Base-by-base conservation (phyloP, 495 filamentous ascomycete genomes). In the Acidiella bohemica region DNA sequence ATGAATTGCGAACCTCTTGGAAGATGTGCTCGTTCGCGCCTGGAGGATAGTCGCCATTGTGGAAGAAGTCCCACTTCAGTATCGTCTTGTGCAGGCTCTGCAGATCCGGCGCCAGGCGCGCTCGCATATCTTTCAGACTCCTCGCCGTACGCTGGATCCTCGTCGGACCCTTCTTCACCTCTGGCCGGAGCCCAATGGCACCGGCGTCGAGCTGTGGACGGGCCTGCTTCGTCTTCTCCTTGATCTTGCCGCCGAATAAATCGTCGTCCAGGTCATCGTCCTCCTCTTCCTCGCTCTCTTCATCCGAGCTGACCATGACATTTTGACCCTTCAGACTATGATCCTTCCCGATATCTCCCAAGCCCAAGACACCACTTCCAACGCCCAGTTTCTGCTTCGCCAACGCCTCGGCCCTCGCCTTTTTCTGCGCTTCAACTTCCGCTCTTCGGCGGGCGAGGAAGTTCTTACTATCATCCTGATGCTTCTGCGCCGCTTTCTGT, bases 61-160 rank as follows among this genome's bases (percentile, higher is more conserved):
- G 81, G 54, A 92, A 95, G 51, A 84, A 90, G 47, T 97, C 81
- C 90, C 90, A 97, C 36, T 79, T 67, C 7, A 97, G 75, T 20
- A 97, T 82, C 8, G 76, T 73, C 35, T 79, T 79, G 50, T 96
- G 92, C 21, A 97, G 65, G 5, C 72, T 65, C 21, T 86, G 78
- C 55, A 97, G 76, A 50, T 94, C 84, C 6, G 90, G 90, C 18
- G 85, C 78, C 36, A 97, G 63, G 33, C 90, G 77, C 35, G 90
- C 92, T 42, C 92, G 80, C 76, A 93, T 86, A 58, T 96, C 90
- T 54, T 86, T 88, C 2, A 78, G 73, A 17, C 83, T 86, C 21
- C 88, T 70, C 32, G 74, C 60, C 12, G 82, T 67, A 55, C 79
- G 81, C 35, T 70, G 60, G 62, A 92, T 93, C 62, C 81, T 84